These are phyloP conservation scores for Astrephomene gubernaculifera DNA, from an alignment of 139 green algal species.

Conservation along the genomic window DNA sequence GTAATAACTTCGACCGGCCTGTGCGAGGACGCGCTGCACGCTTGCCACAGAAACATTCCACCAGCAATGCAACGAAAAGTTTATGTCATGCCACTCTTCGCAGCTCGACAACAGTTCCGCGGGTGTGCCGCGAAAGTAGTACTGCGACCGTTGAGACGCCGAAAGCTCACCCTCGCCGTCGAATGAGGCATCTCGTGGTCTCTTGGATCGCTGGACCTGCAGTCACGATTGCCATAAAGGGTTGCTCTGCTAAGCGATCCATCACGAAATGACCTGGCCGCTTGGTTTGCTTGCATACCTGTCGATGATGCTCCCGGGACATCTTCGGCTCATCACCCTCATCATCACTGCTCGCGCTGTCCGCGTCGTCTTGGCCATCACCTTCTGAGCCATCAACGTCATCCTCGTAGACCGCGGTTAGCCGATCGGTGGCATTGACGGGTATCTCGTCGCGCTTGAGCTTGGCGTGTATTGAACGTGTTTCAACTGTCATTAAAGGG, in stretches of 20 bases:
- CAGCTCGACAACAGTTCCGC: neutral
- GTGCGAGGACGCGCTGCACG: too few species aligned
- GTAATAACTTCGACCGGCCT: too few species aligned
- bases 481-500: constrained; percentile 46
- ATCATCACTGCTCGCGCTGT: neutral
- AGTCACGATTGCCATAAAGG: neutral
- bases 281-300: neutral
- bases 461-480: neutral
- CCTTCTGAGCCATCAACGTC: constrained; percentile 1
- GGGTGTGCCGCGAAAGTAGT: neutral
- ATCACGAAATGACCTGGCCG: neutral
- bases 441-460: constrained; percentile 55
- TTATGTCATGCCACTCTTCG: too few species aligned
- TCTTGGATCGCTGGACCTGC: constrained; percentile 18
- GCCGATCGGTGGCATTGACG: constrained; percentile 37
- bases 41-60: too few species aligned
- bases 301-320: constrained; percentile 6
- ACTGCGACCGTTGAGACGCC: neutral
- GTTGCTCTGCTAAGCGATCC: too few species aligned
- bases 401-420: constrained; percentile 45
- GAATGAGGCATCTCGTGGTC: neutral
- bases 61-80: too few species aligned
- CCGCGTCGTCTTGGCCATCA: neutral
- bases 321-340: neutral
- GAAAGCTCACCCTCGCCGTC: constrained; percentile 5